Evolutionary conservation across 2,329 filamentous ascomycete genomes (phyloP), one percentile per base, ranked within the genome.

Genomic region (Anthostomella pinea): DNA sequence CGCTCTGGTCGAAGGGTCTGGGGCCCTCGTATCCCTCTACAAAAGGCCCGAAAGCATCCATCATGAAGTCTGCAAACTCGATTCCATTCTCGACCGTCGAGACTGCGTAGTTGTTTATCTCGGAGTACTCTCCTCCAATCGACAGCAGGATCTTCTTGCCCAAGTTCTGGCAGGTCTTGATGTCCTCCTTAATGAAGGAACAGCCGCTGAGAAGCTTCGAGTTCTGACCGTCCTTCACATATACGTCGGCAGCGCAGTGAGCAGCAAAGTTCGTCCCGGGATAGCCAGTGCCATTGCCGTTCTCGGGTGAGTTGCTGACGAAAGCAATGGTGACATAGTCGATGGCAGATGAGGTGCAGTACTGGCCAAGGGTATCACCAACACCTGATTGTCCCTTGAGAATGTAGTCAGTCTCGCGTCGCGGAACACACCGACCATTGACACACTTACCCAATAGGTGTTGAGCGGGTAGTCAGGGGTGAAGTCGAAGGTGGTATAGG

Each of bases 121-220:
- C 16, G 6, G 39, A 40, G 30, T 47, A 61, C 8, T 45, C 73
- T 25, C 81, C 80, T 28, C 81, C 81, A 30, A 85, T 70, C 9
- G 80, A 83, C 17, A 84, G 66, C 26, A 83, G 59, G 34, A 85
- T 72, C 44, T 79, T 83, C 62, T 82, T 83, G 37, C 72, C 72
- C 38, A 72, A 59, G 4, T 56, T 45, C 54, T 83, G 78, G 58
- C 80, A 85, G 18, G 65, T 51, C 28, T 56, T 45, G 35, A 66
- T 57, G 22, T 64, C 64, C 13, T 48, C 47, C 11, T 55, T 54
- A 33, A 67, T 59, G 31, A 40, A 41, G 11, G 51, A 56, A 44
- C 65, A 68, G 13, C 48, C 38, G 22, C 38, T 48, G 1, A 64
- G 55, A 19, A 68, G 58, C 18, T 48, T 41, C 8, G 65, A 62